phyloP scores from a whole-genome alignment of 352 stramenopile species.

The Globisporangium heterothallicum region DNA sequence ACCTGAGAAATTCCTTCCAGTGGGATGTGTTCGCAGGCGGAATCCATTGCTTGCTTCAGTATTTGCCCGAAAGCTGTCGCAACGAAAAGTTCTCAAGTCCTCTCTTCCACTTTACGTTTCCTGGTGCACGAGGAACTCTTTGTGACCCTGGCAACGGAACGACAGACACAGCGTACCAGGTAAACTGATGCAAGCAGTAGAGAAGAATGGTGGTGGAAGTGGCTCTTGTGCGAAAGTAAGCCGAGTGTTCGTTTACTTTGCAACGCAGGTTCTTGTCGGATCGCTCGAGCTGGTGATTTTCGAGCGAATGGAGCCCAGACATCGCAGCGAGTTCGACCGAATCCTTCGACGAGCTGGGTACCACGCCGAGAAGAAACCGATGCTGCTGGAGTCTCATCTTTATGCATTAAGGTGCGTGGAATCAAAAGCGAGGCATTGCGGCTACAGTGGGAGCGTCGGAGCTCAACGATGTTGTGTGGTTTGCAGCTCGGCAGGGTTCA shows the following conservation, averaged over 20 bases:
- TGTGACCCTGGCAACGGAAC: conserved; percentile 71
- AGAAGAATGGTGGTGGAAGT: neutral
- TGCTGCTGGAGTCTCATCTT: conserved; percentile 75
- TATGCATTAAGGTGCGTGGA: conserved; percentile 38
- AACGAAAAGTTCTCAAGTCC: conserved; percentile 63
- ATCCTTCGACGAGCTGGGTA: conserved; percentile 63
- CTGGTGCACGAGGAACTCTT: conserved; percentile 51
- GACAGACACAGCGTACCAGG: conserved; percentile 74
- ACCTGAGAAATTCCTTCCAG: conserved; percentile 79
- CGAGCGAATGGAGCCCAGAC: conserved; percentile 61
- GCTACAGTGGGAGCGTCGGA: neutral
- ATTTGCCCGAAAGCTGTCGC: conserved; percentile 57
- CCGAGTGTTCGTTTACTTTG: conserved; percentile 4
- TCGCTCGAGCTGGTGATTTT: conserved; percentile 83
- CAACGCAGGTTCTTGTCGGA: conserved; percentile 52
- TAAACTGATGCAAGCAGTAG: conserved; percentile 6
- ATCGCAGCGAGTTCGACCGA: conserved; percentile 51
- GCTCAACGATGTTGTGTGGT: neutral
- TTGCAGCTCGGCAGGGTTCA: conserved; percentile 54
- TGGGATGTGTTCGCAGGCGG: conserved; percentile 82
- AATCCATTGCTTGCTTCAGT: conserved; percentile 79
- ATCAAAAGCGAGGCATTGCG: neutral
- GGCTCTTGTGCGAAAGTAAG: neutral
- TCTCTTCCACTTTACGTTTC: conserved; percentile 74
- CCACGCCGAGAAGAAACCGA: conserved; percentile 49